Evolutionary conservation across 202 grass and related monocot species (phyloP).

Genomic region (Eragrostis tef): DNA sequence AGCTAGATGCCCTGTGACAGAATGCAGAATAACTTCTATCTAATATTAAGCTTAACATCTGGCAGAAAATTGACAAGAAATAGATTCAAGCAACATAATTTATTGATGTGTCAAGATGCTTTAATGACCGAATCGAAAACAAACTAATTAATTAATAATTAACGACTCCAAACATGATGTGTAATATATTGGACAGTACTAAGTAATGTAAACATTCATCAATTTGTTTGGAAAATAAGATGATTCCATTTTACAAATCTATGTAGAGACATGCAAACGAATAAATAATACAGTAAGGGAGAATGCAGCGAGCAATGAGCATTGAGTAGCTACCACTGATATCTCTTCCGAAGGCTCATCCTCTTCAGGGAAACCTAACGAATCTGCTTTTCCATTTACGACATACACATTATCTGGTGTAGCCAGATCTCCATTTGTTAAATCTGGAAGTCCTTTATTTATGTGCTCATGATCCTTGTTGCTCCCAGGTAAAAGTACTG

Average conservation of each 20-base stretch:
- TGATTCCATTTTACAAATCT: not conserved
- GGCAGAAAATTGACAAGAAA: not conserved
- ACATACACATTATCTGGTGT: conserved; percentile 39
- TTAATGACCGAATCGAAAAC: no score
- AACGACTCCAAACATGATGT: not conserved
- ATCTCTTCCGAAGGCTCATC: conserved; percentile 53
- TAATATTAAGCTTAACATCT: not conserved
- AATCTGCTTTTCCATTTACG: conserved; percentile 48
- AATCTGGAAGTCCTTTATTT: not conserved
- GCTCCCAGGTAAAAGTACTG: conserved; percentile 25
- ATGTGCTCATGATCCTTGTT: conserved; percentile 38
- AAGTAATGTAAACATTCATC: not conserved
- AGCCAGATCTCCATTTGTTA: conserved; percentile 14
- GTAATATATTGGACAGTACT: not conserved
- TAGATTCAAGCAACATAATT: no score
- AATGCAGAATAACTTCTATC: not conserved
- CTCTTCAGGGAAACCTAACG: conserved; percentile 38
- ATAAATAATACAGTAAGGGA: not conserved
- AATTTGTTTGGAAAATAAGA: not conserved
- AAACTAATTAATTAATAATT: not conserved
- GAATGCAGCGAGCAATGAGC: not conserved
- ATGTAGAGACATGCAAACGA: not conserved
- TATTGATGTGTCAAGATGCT: no score
- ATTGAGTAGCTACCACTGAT: conserved; percentile 49
- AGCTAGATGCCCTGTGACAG: not conserved